Evolutionary conservation across 768 basidiomycete genomes (phyloP), one percentile per base, ranked within the genome.

Genomic region (Chalciporus sphaerocephalus): DNA sequence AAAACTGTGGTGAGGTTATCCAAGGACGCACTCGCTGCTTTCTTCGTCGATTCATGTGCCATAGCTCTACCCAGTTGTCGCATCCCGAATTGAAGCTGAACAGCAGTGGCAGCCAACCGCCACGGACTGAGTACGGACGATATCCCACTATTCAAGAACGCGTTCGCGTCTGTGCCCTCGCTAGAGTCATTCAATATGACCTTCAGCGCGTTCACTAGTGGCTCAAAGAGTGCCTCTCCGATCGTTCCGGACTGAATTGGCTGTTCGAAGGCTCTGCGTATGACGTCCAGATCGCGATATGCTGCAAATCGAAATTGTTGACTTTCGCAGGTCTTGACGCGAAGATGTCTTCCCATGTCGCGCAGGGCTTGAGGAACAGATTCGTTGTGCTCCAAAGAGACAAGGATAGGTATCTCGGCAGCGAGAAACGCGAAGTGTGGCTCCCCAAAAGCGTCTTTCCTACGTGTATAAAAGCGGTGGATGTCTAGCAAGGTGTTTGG

Each of bases 31-130:
- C 76, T 75, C n/a, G 85, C 83, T 10, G 72, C 69, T 46, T 74
- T 66, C 48, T 70, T 53, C 45, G 76, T 32, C 9, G 73, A 68
- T 32, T 82, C 80, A 30, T 78, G 74, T n/a, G 71, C 67, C 24
- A 91, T 72, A 10, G 80, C 80, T 39, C 83, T 76, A 15, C 82
- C 85, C 55, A 91, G 67, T 54, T 87, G 85, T 58, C 85, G 79
- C 42, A 91, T 70, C 34, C 82, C 79, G 30, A 91, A 75, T 47
- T 88, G 85, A 50, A 90, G 74, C 54, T 88, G 83, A 44, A 90
- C 84, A 5, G 84, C 82, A 0, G 90, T 89, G 3, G 86, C 85
- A 9, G 85, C 80, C 20, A 91, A 76, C 57, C 85, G 87, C 87
- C 89, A 92, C 1, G 87, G 89, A 50, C 85, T 89, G 22, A 91